Evolutionary conservation across 306 rosid genomes (phyloP).

Genomic region (Urtica urens): DNA sequence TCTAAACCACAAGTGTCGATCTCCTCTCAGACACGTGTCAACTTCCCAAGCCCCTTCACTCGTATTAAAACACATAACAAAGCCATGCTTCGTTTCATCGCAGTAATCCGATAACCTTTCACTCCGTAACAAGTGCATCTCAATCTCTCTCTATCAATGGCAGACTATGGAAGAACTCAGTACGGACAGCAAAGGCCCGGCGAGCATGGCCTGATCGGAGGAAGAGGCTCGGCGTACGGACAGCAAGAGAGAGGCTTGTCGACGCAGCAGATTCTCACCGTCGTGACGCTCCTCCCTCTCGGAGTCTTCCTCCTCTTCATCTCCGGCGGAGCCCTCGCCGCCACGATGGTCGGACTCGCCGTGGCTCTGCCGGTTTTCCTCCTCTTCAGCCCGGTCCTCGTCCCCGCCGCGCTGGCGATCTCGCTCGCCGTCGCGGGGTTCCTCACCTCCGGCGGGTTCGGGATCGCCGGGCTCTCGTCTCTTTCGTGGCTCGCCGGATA

Average conservation of each 20-base stretch:
- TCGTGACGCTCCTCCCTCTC: slow-evolving; percentile 33
- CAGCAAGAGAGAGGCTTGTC: slow-evolving; percentile 18
- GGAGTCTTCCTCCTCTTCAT: slow-evolving; percentile 39
- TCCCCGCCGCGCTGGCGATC: slow-evolving; percentile 34
- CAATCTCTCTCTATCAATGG: slow-evolving; percentile 22
- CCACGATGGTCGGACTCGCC: slow-evolving; percentile 32
- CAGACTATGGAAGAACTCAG: slow-evolving; percentile 7
- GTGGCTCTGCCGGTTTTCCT: slow-evolving; percentile 36
- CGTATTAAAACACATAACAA: slow-evolving; percentile 6
- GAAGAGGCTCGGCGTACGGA: background rate
- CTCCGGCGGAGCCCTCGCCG: slow-evolving; percentile 28
- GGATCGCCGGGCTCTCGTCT: slow-evolving; percentile 42
- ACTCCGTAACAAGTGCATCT: background rate
- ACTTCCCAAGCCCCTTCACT: slow-evolving; percentile 25
- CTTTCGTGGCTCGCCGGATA: slow-evolving; percentile 39
- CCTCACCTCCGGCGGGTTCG: slow-evolving; percentile 45
- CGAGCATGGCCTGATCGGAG: background rate
- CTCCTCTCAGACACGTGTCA: slow-evolving; percentile 4
- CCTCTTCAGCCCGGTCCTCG: slow-evolving; percentile 42
- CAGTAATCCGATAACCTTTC: slow-evolving; percentile 2
- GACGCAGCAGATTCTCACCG: slow-evolving; percentile 21
- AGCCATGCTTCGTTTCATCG: background rate
- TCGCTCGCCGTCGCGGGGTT: slow-evolving; percentile 33
- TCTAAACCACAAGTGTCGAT: slow-evolving; percentile 23
- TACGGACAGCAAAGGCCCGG: slow-evolving; percentile 9